A percentile compares a stretch with the other conserved stretches of the same genome.
phyloP scores from a whole-genome alignment of 192 early-diverging fungal species.

The Geosiphon pyriformis region DNA sequence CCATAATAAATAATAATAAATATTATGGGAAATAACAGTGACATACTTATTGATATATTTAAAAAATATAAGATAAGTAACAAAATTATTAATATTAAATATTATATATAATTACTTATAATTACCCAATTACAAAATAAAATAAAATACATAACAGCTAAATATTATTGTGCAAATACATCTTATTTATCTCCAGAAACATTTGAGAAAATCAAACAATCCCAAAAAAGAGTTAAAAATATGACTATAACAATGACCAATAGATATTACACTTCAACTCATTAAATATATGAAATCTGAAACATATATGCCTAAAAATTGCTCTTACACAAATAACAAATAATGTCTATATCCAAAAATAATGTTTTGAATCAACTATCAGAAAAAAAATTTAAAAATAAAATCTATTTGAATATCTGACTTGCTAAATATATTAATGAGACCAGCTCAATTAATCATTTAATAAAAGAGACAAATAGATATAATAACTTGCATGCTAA shows the following conservation, averaged over 20 bases:
- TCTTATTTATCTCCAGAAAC: conserved; percentile 19
- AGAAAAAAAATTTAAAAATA: neutral
- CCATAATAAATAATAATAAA: conserved; percentile 1
- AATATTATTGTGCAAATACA: conserved; percentile 18
- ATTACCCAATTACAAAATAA: conserved; percentile 15
- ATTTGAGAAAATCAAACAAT: conserved; percentile 16
- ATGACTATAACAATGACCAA: conserved; percentile 8
- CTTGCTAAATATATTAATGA: neutral
- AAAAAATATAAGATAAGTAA: conserved; percentile 1
- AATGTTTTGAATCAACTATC: neutral
- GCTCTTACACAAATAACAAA: neutral
- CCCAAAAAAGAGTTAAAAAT: conserved; percentile 13
- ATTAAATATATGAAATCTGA: conserved; percentile 19
- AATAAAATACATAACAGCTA: conserved; percentile 4
- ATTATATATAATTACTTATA: conserved; percentile 11
- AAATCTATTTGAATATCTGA: conserved; percentile 18
- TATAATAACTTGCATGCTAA: neutral
- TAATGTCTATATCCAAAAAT: neutral
- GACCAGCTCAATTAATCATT: neutral
- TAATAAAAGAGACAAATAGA: neutral
- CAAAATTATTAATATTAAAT: neutral
- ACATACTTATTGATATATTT: neutral
- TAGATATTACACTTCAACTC: conserved; percentile 24
- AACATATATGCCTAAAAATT: neutral
- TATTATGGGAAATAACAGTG: conserved; percentile 11